phyloP scores from a whole-genome alignment of 192 early-diverging fungal species.

The Umbelopsis sp. region DNA sequence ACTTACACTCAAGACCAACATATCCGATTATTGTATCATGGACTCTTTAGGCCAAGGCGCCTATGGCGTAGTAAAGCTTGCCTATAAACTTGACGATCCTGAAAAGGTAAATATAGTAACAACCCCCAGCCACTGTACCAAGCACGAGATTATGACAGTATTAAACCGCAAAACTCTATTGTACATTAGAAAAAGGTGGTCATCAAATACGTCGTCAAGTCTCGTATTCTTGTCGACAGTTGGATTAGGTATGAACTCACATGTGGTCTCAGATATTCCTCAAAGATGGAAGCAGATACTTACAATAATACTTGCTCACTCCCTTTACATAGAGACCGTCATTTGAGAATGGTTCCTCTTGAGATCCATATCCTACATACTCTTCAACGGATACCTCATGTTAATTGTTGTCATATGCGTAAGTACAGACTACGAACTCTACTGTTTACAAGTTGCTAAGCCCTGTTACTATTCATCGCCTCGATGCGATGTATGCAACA shows the following conservation, averaged over 20 bases:
- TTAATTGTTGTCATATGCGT: conserved; percentile 47
- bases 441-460: too few species aligned
- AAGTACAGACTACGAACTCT: neutral
- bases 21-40: conserved; percentile 60
- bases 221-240: conserved; percentile 56
- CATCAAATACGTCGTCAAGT: conserved; percentile 72
- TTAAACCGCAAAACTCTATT: neutral
- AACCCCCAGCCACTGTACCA: neutral
- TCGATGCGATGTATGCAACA: too few species aligned
- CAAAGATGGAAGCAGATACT: neutral
- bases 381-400: conserved; percentile 45
- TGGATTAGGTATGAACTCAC: conserved; percentile 59
- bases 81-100: conserved; percentile 50
- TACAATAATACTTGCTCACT: neutral
- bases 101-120: conserved; percentile 37
- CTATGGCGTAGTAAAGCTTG: conserved; percentile 68
- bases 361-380: conserved; percentile 73
- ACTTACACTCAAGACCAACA: conserved; percentile 33
- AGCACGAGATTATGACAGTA: neutral
- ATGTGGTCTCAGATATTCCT: too few species aligned
- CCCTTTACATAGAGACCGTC: conserved; percentile 43
- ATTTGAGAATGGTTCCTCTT: conserved; percentile 61
- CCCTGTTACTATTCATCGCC: too few species aligned
- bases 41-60: conserved; percentile 65
- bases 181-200: conserved; percentile 45